Conservation (phyloP, 345 rosid species). For the Eucalyptus fibrosa region DNA sequence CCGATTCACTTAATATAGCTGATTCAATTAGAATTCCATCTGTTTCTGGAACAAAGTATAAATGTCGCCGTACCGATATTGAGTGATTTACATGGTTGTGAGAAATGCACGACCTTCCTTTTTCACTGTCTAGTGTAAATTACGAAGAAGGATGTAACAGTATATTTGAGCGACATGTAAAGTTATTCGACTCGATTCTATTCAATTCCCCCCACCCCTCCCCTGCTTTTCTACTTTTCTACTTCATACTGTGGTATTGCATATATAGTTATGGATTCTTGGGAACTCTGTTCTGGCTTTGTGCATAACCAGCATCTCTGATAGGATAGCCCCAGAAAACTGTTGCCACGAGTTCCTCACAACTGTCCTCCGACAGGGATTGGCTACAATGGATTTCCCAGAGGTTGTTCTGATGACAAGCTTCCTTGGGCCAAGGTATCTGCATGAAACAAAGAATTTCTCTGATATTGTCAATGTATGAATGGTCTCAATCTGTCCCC, state of each 20-base stretch:
- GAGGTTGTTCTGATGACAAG: slow-evolving; percentile 95
- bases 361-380: slow-evolving; percentile 34
- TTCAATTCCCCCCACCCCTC: neutral
- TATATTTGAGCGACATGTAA: neutral
- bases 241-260: neutral
- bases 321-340: neutral
- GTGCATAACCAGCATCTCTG: neutral
- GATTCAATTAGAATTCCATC: neutral
- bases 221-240: too few relatives aligned
- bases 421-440: slow-evolving; percentile 99
- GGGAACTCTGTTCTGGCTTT: neutral
- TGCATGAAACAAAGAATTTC: neutral
- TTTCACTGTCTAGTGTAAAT: neutral
- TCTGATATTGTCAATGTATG: neutral
- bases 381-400: slow-evolving; percentile 97
- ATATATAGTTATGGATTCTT: neutral
- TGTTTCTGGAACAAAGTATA: neutral
- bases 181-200: neutral
- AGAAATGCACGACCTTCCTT: neutral
- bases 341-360: neutral
- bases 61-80: neutral
- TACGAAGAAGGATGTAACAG: neutral
- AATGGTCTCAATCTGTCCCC: neutral
- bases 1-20: neutral
- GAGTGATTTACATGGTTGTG: neutral